phyloP scores from a whole-genome alignment of 2,329 filamentous ascomycete genomes.

The Trichoderma simmonsii region DNA sequence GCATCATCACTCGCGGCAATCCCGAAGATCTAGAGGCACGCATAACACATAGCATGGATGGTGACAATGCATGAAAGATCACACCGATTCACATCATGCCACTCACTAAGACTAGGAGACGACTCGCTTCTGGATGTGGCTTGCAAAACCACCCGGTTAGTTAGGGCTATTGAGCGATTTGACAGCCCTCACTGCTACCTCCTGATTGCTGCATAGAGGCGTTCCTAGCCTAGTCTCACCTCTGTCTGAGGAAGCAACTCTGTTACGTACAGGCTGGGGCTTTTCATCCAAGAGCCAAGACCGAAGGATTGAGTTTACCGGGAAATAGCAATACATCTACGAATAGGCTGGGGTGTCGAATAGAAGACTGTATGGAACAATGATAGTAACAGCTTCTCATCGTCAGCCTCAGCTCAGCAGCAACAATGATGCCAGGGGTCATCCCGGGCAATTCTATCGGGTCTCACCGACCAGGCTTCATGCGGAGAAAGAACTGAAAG shows the following conservation, averaged over 20 bases:
- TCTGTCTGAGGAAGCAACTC: background rate
- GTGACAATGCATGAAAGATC: background rate
- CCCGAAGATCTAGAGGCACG: background rate
- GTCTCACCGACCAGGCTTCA: background rate
- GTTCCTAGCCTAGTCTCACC: background rate
- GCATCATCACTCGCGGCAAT: background rate
- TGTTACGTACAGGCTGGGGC: background rate
- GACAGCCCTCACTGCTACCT: background rate
- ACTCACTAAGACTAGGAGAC: background rate
- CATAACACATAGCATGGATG: background rate
- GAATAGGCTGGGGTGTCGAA: background rate
- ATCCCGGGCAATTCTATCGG: background rate
- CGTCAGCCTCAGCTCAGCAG: background rate
- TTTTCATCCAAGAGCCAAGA: background rate
- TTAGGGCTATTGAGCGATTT: background rate
- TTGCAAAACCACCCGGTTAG: background rate
- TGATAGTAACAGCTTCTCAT: background rate
- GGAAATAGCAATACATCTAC: background rate
- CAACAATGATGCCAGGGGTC: background rate
- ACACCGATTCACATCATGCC: background rate
- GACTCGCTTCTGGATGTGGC: background rate
- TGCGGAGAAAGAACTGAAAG: background rate
- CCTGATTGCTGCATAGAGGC: background rate
- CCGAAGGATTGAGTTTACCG: background rate
- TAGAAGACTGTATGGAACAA: background rate